A percentile compares a stretch with the other conserved stretches of the same genome.
phyloP scores from a whole-genome alignment of 805 yeast species.

The Sugiyamaella valdiviana region DNA sequence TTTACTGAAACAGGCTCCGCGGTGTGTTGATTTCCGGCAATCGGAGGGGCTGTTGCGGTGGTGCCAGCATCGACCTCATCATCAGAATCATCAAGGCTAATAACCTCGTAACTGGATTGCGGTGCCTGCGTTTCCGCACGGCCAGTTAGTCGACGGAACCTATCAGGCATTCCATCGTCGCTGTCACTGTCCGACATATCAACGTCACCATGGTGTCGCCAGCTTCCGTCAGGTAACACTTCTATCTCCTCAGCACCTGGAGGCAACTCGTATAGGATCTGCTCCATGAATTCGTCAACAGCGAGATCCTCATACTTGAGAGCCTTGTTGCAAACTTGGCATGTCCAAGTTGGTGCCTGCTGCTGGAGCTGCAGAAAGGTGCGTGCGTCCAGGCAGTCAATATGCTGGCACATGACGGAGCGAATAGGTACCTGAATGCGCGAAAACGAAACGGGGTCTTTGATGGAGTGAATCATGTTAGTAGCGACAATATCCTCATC shows the following conservation, averaged over 20 bases:
- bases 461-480: slow-evolving; percentile 57
- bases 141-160: background rate
- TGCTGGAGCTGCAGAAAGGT: slow-evolving; percentile 68
- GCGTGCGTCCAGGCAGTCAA: slow-evolving; percentile 82
- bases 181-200: slow-evolving; percentile 7
- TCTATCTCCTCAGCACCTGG: slow-evolving; percentile 60
- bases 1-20: background rate
- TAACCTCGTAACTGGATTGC: slow-evolving; percentile 6
- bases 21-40: background rate
- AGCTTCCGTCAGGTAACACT: slow-evolving; percentile 64
- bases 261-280: slow-evolving; percentile 49
- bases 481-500: slow-evolving; percentile 71
- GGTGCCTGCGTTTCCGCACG: background rate
- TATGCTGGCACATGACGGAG: slow-evolving; percentile 65
- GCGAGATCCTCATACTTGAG: slow-evolving; percentile 54
- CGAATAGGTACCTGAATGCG: slow-evolving; percentile 68
- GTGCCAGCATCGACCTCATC: slow-evolving; percentile 2
- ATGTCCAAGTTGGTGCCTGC: slow-evolving; percentile 78
- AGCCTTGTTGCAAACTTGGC: slow-evolving; percentile 68
- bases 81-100: slow-evolving; percentile 9
- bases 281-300: slow-evolving; percentile 65
- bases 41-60: background rate
- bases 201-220: slow-evolving; percentile 37
- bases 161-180: slow-evolving; percentile 2
- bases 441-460: slow-evolving; percentile 72